Percentiles rank a stretch among this genome's conserved stretches.
Evolutionary conservation across 2,329 filamentous ascomycete species (phyloP).

Genomic region (Paecilomyces sp.): DNA sequence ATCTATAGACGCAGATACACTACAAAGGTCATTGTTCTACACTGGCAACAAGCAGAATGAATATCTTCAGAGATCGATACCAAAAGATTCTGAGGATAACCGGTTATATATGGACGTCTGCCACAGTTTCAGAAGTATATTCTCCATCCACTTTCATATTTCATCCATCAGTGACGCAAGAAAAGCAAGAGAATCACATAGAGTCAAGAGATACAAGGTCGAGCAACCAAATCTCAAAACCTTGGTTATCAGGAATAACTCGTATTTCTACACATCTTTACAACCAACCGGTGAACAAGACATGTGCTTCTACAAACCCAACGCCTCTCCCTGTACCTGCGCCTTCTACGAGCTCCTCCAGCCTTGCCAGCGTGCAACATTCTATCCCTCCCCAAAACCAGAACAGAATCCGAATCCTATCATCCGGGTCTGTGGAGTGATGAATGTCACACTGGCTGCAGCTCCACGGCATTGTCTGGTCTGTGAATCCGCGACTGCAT

Average conservation of each 20-base stretch:
- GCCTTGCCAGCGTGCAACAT: slow-evolving; percentile 8
- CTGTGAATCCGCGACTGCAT: slow-evolving; percentile 8
- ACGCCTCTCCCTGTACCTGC: slow-evolving; percentile 12
- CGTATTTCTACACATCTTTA: background rate
- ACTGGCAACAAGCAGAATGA: background rate
- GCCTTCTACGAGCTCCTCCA: slow-evolving; percentile 12
- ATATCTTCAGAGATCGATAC: background rate
- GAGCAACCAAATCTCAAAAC: background rate
- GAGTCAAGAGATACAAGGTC: background rate
- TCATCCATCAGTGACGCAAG: background rate
- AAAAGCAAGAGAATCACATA: background rate
- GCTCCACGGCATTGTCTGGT: slow-evolving; percentile 11
- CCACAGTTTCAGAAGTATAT: background rate
- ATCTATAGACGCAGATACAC: background rate
- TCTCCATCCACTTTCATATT: background rate
- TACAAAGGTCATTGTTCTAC: background rate
- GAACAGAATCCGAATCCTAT: slow-evolving; percentile 7
- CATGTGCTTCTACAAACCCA: slow-evolving; percentile 8
- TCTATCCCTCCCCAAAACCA: slow-evolving; percentile 3
- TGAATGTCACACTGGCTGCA: slow-evolving; percentile 4
- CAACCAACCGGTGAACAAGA: background rate
- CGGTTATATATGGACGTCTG: background rate
- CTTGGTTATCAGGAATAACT: background rate
- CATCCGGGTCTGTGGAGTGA: slow-evolving; percentile 5
- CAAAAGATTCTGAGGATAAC: background rate